Evolutionary conservation across 2,329 filamentous ascomycete genomes (phyloP), one percentile per base, ranked within the genome.

Genomic region (Exophiala phaeomuriformis): DNA sequence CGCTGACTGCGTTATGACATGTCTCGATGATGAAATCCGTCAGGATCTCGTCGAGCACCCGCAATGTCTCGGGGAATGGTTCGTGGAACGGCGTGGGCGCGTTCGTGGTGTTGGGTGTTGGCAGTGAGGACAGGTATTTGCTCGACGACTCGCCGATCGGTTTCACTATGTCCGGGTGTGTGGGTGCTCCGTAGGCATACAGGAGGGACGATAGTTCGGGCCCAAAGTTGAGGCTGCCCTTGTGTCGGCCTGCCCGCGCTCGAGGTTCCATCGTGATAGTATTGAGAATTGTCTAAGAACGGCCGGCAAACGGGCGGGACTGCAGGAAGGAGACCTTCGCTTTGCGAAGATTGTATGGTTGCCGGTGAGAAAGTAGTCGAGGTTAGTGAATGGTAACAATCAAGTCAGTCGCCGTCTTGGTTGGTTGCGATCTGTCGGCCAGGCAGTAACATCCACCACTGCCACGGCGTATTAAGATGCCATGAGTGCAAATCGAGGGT

Each of bases 11-110:
- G 67, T 89, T 85, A 74, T 95, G 93, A 71, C 88, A 91, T 51
- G 93, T 84, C 69, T 93, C 89, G 68, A 95, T 89, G 68, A 97
- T 88, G 76, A 95, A 96, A 75, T 97, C 93, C 58, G 90, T 95
- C 57, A 95, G 82, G 63, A 97, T 91, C 73, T 96, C 90, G 75
- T 97, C 93, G 47, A 97, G 84, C 48, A 91, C 81, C 57, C 86
- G 84, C 56, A 95, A 79, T 6, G 90, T 96, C 67, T 90, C 83
- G 12, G 87, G 84, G 29, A 97, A 83, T 0, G 90, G 88, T 69
- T 83, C 87, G 67, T 93, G 84, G 55, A 91, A 81, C 63, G 84
- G 79, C 61, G 82, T 77, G 49, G 90, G 86, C 88, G 67, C 8
- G 41, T 51, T 27, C 40, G 27, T 31, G 52, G 52, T 60, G 61